Evolutionary conservation across 805 yeast genomes (phyloP), one percentile per base, ranked within the genome.

Genomic region (Metschnikowia borealis): DNA sequence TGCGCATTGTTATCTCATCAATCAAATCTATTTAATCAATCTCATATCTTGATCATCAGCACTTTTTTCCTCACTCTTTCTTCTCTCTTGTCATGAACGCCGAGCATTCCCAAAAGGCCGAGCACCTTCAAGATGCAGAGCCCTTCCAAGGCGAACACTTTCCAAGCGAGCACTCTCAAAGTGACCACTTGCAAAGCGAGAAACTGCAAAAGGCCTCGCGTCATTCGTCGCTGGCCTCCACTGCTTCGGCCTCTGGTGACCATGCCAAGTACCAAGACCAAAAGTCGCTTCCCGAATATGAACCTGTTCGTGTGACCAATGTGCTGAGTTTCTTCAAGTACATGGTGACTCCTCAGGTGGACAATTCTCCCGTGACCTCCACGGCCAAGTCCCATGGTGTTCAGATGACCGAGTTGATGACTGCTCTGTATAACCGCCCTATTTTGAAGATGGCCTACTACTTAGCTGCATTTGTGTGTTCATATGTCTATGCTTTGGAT

Each of bases 401-500:
- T 32, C 64, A 77, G 48, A 80, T 78, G 55, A 74, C 78, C 20
- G 87, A 84, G 62, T 68, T 81, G 29, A 71, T 81, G 54, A 71
- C 80, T 17, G 70, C 71, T 29, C 83, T 80, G 54, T 54, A 54
- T 42, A 26, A 49, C n/a, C 35, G 38, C 14, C 33, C 44, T 18
- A 56, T 58, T 38, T 70, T 71, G 52, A 76, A 75, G 47, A 54
- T 72, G 7, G 53, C 70, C 3, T 65, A 83, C 34, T 80, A 77
- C 60, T 62, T 80, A 47, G 67, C 77, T 11, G 64, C 80, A 21
- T 83, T 84, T 58, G 57, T 80, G 23, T 75, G 81, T 42, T 77
- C 85, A 18, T 85, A 82, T 57, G 77, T 77, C 26, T 82, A 82
- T 57, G 81, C 84, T 35, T 68, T 85, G 43, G 89, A 84, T 58